A percentile compares a stretch with the other conserved stretches of the same genome.
Evolutionary conservation across 352 stramenopile species (phyloP).

Genomic region (Globisporangium orthogonon): DNA sequence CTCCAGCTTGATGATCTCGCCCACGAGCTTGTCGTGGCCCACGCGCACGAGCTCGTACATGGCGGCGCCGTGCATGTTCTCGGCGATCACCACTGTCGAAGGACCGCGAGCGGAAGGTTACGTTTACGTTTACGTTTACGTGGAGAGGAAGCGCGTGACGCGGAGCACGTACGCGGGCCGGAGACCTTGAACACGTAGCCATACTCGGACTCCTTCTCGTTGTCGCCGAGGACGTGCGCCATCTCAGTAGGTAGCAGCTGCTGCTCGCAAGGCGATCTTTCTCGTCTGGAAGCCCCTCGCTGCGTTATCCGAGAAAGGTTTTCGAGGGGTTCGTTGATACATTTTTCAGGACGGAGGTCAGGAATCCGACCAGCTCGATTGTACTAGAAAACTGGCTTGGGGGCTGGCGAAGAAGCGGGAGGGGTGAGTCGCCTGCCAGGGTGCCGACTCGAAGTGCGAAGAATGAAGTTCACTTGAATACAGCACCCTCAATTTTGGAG

Average conservation of each 20-base stretch:
- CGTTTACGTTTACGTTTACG: too few relatives aligned
- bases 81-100: slow-evolving; percentile 94
- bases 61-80: slow-evolving; percentile 98
- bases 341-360: slow-evolving; percentile 4
- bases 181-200: slow-evolving; percentile 99
- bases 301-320: not conserved
- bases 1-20: slow-evolving; percentile 99
- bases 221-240: slow-evolving; percentile 83
- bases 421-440: not conserved
- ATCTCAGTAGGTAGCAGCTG: slow-evolving; percentile 12
- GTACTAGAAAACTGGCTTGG: not conserved
- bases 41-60: slow-evolving; percentile 98
- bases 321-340: not conserved
- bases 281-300: not conserved
- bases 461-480: not conserved
- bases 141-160: not conserved
- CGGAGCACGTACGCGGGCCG: slow-evolving; percentile 85
- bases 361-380: not conserved
- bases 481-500: not conserved
- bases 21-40: slow-evolving; percentile 98
- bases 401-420: not conserved
- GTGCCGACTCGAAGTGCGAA: not conserved
- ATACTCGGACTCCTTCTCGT: slow-evolving; percentile 92
- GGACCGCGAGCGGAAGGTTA: too few relatives aligned
- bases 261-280: slow-evolving; percentile 2